Base-by-base conservation (phyloP, 495 filamentous ascomycete genomes). In the Emericellopsis terricola region DNA sequence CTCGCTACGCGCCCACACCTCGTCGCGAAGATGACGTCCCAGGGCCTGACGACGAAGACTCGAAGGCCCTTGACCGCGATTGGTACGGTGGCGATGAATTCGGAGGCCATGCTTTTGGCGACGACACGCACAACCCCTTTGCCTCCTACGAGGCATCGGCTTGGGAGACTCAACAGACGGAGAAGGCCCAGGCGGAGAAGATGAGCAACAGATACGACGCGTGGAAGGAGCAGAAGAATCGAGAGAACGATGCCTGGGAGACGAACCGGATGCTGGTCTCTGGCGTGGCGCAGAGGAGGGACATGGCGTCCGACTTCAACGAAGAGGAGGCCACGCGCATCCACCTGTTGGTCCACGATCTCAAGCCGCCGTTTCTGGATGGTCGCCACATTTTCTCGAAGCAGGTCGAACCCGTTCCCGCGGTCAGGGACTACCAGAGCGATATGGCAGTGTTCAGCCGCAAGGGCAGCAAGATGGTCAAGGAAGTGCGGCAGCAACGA, bases 381-480 rank as follows among this genome's bases (percentile, higher is more conserved):
- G 91, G 91, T 11, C 72, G 81, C 35, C 93, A 71, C 33, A 76
- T 99, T 21, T 99, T 99, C 51, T 96, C 91, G 2, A 94, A 94
- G 52, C 91, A 99, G 56, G 55, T 96, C 30, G 91, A 96, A 31
- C 91, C 91, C 0, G 79, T 99, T 3, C 83, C 86, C 3, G 91
- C 91, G 7, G 78, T 99, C 9, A 68, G 78, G 10, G 91, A 99
- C 50, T 77, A 83, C 10, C 89, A 96, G 53, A 96, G 91, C 51
- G 91, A 99, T 46, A 93, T 99, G 91, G 91, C 91, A 7, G 82
- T 99, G 10, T 99, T 96, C 43, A 87, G 81, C 60, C 73, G 87
- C 15, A 96, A 94, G 55, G 91, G 91, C 2, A 96, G 89, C 48
- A 79, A 70, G 44, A 81, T 94, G 5, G 91, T 99, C 8, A 78